Conservation (phyloP, 129 eudicot species). For the Calendula officinalis region DNA sequence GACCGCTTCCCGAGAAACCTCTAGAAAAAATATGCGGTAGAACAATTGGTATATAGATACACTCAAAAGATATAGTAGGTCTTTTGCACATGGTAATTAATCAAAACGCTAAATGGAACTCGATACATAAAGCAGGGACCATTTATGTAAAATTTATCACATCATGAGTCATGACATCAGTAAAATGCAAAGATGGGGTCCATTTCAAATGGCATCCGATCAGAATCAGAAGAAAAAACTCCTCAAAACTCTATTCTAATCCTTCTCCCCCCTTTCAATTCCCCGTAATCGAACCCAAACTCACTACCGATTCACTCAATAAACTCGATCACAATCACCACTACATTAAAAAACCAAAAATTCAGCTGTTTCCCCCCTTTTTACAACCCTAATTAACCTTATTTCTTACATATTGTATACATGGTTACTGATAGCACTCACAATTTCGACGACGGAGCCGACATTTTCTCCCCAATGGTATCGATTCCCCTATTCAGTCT, state of each 20-base stretch:
- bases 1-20: no score
- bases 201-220: constrained; percentile 34
- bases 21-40: no score
- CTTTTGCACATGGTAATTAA: no score
- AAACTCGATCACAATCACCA: constrained; percentile 22
- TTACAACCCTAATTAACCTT: constrained; percentile 28
- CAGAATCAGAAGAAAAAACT: constrained; percentile 15
- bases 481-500: constrained; percentile 1
- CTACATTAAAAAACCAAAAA: constrained; percentile 2
- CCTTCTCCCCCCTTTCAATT: constrained; percentile 28
- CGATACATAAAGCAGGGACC: constrained; percentile 18
- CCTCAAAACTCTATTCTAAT: constrained; percentile 6
- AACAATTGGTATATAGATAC: no score
- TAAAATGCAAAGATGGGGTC: constrained; percentile 26
- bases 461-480: constrained; percentile 34
- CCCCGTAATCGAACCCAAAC: constrained; percentile 13
- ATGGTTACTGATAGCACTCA: constrained; percentile 38
- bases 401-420: constrained; percentile 21
- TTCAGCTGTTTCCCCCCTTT: neutral
- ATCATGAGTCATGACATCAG: no score
- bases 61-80: no score
- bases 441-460: constrained; percentile 35
- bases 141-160: constrained; percentile 15
- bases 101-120: neutral
- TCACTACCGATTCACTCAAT: constrained; percentile 17